Percentiles rank a stretch among this genome's conserved stretches.
Conservation (phyloP, 805 yeast species). For the Lachancea kluyveri region DNA sequence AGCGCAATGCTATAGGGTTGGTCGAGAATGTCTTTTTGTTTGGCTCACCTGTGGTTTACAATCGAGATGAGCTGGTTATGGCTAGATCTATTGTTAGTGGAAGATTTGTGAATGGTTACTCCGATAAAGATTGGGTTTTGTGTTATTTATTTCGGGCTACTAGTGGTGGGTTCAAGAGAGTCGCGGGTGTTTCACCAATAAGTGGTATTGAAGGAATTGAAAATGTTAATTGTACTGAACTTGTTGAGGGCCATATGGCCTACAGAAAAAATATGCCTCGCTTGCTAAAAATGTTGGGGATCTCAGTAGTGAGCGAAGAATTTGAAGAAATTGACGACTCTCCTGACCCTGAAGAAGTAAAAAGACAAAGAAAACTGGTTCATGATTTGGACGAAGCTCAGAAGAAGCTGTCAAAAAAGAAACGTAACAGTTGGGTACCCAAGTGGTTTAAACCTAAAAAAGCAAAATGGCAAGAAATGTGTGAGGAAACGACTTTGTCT, state of each 20-base stretch:
- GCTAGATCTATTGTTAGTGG: slow-evolving; percentile 89
- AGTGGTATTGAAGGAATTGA: slow-evolving; percentile 61
- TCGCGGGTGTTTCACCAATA: slow-evolving; percentile 82
- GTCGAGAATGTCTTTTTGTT: slow-evolving; percentile 82
- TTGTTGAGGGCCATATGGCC: slow-evolving; percentile 95
- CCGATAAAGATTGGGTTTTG: slow-evolving; percentile 90
- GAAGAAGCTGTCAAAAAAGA: slow-evolving; percentile 43
- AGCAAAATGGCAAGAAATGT: slow-evolving; percentile 60
- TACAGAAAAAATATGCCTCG: slow-evolving; percentile 91
- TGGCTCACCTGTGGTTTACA: slow-evolving; percentile 83
- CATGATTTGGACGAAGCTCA: slow-evolving; percentile 84
- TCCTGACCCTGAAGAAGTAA: slow-evolving; percentile 82
- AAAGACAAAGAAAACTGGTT: slow-evolving; percentile 75
- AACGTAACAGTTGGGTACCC: slow-evolving; percentile 35
- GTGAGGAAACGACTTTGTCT: slow-evolving; percentile 35
- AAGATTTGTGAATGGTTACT: slow-evolving; percentile 81
- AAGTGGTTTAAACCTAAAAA: slow-evolving; percentile 47
- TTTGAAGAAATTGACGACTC: slow-evolving; percentile 88
- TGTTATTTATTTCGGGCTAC: slow-evolving; percentile 95
- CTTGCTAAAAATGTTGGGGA: slow-evolving; percentile 58
- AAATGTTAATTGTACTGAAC: slow-evolving; percentile 79
- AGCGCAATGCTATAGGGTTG: slow-evolving; percentile 78
- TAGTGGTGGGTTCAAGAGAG: slow-evolving; percentile 86
- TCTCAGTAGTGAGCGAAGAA: slow-evolving; percentile 83
- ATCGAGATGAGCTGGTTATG: slow-evolving; percentile 66